A percentile compares a stretch with the other conserved stretches of the same genome.
These are phyloP conservation scores for Cystoderma amianthinum DNA, from an alignment of 768 basidiomycete species.

Conservation along the genomic window DNA sequence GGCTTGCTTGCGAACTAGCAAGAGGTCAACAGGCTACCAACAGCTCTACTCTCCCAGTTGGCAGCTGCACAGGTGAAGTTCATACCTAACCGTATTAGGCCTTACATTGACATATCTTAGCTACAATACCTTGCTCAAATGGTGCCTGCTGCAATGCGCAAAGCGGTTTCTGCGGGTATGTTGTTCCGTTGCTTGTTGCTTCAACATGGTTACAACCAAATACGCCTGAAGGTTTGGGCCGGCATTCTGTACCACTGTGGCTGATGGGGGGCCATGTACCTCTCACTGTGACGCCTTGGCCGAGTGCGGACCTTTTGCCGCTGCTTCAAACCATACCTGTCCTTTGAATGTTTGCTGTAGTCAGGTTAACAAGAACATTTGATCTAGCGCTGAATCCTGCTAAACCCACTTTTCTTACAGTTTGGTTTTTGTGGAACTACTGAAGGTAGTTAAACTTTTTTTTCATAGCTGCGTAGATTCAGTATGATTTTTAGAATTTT, in stretches of 20 bases:
- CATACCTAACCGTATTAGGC: too few species aligned
- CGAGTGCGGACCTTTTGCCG: conserved; percentile 6
- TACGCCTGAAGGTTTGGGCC: conserved; percentile 4
- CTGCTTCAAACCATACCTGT: conserved; percentile 3
- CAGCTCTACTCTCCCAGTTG: too few species aligned
- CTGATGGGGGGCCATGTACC: not conserved
- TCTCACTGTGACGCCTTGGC: conserved; percentile 3
- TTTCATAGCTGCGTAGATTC: too few species aligned
- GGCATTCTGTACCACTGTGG: conserved; percentile 9
- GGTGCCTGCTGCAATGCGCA: conserved; percentile 16
- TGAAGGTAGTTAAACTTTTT: conserved; percentile 1
- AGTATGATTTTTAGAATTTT: conserved; percentile 1
- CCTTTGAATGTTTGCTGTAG: conserved; percentile 5
- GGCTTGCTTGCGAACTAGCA: too few species aligned
- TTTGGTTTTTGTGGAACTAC: conserved; percentile 7
- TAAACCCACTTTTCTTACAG: not conserved
- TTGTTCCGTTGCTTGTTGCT: not conserved
- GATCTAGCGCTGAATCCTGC: not conserved
- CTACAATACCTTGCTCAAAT: conserved; percentile 16
- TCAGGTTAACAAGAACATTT: not conserved
- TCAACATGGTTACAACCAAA: not conserved
- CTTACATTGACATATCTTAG: too few species aligned
- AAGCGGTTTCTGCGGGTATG: conserved; percentile 17
- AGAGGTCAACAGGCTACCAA: too few species aligned
- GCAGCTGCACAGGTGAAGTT: too few species aligned